phyloP scores from a whole-genome alignment of 345 rosid genomes.

The Gossypium turneri region DNA sequence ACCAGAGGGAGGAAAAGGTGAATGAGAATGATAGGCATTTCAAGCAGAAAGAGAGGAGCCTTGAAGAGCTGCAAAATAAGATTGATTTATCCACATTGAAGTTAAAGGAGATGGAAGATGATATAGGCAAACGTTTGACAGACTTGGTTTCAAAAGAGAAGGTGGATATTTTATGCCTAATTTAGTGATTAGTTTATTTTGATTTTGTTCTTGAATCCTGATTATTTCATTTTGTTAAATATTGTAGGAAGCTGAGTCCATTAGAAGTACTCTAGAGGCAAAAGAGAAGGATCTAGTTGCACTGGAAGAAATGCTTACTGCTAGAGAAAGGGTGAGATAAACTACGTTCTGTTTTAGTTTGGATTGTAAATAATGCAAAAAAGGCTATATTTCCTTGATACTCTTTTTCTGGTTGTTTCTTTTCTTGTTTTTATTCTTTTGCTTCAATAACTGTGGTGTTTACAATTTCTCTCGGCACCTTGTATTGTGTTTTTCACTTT shows the following conservation, averaged over 20 bases:
- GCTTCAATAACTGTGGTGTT: background rate
- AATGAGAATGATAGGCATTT: conserved; percentile 44
- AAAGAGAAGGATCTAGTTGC: conserved; percentile 55
- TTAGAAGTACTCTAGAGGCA: conserved; percentile 35
- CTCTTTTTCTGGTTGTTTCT: background rate
- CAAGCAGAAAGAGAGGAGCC: conserved; percentile 47
- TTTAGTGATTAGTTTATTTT: background rate
- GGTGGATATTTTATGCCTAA: conserved; percentile 31
- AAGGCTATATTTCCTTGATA: background rate
- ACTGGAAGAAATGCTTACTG: conserved; percentile 62
- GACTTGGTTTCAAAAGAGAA: conserved; percentile 62
- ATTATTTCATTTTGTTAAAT: conserved; percentile 20
- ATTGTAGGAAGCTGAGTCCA: conserved; percentile 46
- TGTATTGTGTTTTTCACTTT: background rate
- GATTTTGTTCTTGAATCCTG: conserved; percentile 9
- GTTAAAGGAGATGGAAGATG: conserved; percentile 55
- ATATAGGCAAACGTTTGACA: conserved; percentile 37
- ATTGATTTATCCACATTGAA: conserved; percentile 40
- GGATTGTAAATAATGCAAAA: background rate
- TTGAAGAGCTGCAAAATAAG: conserved; percentile 51
- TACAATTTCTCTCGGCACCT: background rate
- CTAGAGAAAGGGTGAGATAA: conserved; percentile 67
- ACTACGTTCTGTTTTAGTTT: background rate
- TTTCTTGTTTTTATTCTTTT: background rate
- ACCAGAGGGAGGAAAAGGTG: conserved; percentile 49